Evolutionary conservation across 2,329 filamentous ascomycete genomes (phyloP).

Genomic region (Celoporthe dispersa): DNA sequence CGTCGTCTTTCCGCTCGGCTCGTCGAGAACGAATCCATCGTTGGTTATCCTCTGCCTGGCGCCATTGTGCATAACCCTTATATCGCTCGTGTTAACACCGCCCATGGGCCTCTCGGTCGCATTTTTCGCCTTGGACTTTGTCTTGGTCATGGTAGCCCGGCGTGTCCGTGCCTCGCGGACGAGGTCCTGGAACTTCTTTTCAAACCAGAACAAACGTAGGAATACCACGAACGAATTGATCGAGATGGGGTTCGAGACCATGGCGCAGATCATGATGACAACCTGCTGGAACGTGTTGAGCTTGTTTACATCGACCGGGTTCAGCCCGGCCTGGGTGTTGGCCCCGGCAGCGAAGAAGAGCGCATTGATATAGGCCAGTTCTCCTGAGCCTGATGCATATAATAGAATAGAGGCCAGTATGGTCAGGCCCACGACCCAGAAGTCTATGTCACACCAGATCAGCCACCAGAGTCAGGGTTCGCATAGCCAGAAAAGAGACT

Average conservation of each 20-base stretch:
- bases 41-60: slow-evolving; percentile 63
- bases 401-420: slow-evolving; percentile 79
- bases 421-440: slow-evolving; percentile 76
- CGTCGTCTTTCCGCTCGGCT: slow-evolving; percentile 38
- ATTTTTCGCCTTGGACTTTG: slow-evolving; percentile 55
- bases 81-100: slow-evolving; percentile 68
- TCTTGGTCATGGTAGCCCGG: slow-evolving; percentile 66
- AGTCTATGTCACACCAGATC: slow-evolving; percentile 53
- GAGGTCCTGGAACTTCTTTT: slow-evolving; percentile 89
- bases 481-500: slow-evolving; percentile 37
- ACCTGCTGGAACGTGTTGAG: slow-evolving; percentile 76
- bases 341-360: slow-evolving; percentile 86
- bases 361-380: slow-evolving; percentile 80
- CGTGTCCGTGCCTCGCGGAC: slow-evolving; percentile 72
- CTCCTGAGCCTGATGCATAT: slow-evolving; percentile 61
- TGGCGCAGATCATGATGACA: slow-evolving; percentile 71
- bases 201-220: slow-evolving; percentile 95
- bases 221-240: slow-evolving; percentile 89
- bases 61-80: slow-evolving; percentile 66
- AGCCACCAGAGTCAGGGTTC: neutral
- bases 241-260: slow-evolving; percentile 81
- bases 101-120: slow-evolving; percentile 57
- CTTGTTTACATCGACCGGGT: slow-evolving; percentile 72
- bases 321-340: slow-evolving; percentile 91
- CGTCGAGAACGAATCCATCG: slow-evolving; percentile 58